Conservation (phyloP, 73 alveolate genomes). For the Tetrahymena malaccensis region DNA sequence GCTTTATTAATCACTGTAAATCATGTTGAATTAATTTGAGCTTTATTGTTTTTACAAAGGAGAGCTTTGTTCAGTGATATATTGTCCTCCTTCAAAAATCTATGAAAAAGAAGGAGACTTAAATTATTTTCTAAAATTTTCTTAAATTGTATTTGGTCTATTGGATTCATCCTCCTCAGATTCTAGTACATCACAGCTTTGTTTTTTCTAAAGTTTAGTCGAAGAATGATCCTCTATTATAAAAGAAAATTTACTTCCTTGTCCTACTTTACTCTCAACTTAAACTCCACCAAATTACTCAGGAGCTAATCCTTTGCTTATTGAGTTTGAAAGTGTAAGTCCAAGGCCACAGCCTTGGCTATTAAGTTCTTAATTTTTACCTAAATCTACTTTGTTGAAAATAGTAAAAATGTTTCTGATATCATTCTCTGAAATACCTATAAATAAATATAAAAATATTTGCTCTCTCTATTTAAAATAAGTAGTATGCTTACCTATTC, state of each 20-base stretch:
- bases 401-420: slow-evolving; percentile 44
- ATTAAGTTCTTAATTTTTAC: slow-evolving; percentile 6
- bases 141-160: neutral
- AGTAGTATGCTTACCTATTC: neutral
- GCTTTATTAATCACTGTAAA: neutral
- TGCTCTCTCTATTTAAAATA: neutral
- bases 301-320: neutral
- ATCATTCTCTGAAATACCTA: slow-evolving; percentile 23
- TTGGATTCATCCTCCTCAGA: neutral
- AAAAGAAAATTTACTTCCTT: neutral
- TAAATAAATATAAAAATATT: neutral
- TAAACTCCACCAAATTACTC: neutral
- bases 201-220: neutral
- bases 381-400: slow-evolving; percentile 24
- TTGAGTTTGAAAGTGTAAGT: neutral
- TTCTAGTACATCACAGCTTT: neutral
- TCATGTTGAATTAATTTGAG: neutral
- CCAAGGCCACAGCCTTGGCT: neutral
- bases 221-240: neutral
- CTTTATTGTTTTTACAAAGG: neutral
- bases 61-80: neutral
- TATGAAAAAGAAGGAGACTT: neutral
- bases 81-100: neutral
- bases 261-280: neutral
- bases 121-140: neutral